Conservation (phyloP, 768 basidiomycete genomes). For the Boletus sp. region DNA sequence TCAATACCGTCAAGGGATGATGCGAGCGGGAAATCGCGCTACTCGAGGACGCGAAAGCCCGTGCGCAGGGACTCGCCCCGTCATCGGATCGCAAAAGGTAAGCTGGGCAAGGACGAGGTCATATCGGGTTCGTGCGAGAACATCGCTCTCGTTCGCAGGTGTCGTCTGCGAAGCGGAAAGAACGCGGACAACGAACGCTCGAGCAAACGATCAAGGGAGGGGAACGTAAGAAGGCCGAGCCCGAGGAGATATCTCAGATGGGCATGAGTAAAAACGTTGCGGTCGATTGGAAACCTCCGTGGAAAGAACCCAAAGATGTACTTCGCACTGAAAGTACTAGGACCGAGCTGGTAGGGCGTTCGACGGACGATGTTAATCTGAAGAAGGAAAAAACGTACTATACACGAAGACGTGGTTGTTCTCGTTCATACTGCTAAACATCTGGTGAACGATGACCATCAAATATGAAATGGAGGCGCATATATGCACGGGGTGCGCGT, state of each 20-base stretch:
- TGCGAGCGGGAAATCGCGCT: conserved; percentile 10
- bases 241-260: conserved; percentile 11
- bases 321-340: neutral
- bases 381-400: neutral
- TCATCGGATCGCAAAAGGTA: conserved; percentile 12
- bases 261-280: neutral
- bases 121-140: conserved; percentile 10
- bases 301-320: neutral
- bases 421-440: neutral
- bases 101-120: neutral
- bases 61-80: neutral
- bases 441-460: neutral
- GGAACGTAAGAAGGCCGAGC: conserved; percentile 1
- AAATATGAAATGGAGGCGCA: neutral
- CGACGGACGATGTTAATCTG: neutral
- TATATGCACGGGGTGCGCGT: neutral
- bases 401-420: neutral
- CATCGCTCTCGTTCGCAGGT: conserved; percentile 4
- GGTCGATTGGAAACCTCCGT: neutral
- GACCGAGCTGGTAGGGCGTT: neutral
- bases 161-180: neutral
- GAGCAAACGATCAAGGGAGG: conserved; percentile 1
- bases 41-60: conserved; percentile 9
- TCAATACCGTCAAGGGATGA: conserved; percentile 7
- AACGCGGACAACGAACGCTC: conserved; percentile 6